These are phyloP conservation scores for Citrus unshiu DNA, from an alignment of 345 rosid genomes.

Conservation along the genomic window DNA sequence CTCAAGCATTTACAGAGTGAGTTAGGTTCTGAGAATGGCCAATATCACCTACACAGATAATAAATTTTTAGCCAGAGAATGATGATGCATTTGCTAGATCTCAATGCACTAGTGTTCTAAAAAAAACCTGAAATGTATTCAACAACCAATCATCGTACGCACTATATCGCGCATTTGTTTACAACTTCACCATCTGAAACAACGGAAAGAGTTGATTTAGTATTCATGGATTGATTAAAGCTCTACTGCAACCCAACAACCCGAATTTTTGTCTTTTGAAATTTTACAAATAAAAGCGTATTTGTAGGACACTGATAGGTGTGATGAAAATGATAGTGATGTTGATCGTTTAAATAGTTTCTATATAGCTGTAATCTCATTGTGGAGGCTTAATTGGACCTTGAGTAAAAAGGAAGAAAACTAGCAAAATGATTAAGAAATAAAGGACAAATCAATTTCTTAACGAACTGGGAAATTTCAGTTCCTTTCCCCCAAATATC, in stretches of 20 bases:
- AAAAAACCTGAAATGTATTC: slow-evolving; percentile 22
- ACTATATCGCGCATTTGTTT: slow-evolving; percentile 30
- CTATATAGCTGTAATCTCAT: background rate
- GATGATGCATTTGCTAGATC: background rate
- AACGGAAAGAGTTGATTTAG: slow-evolving; percentile 2
- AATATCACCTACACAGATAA: background rate
- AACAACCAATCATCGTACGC: slow-evolving; percentile 1
- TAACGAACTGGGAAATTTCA: background rate
- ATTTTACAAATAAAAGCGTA: background rate
- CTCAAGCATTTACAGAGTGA: background rate
- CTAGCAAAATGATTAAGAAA: background rate
- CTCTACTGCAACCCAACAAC: background rate
- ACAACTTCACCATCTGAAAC: slow-evolving; percentile 57
- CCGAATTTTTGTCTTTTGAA: no score
- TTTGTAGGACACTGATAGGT: background rate
- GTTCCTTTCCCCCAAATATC: background rate
- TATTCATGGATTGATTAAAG: slow-evolving; percentile 2
- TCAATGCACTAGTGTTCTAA: background rate
- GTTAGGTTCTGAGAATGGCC: background rate
- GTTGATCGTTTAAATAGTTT: background rate
- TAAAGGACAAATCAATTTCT: background rate
- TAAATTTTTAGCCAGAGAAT: background rate
- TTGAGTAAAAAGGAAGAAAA: background rate
- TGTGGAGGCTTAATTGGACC: background rate
- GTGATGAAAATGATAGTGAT: background rate